Conservation (phyloP, 345 rosid genomes). For the Acer yangbiense region DNA sequence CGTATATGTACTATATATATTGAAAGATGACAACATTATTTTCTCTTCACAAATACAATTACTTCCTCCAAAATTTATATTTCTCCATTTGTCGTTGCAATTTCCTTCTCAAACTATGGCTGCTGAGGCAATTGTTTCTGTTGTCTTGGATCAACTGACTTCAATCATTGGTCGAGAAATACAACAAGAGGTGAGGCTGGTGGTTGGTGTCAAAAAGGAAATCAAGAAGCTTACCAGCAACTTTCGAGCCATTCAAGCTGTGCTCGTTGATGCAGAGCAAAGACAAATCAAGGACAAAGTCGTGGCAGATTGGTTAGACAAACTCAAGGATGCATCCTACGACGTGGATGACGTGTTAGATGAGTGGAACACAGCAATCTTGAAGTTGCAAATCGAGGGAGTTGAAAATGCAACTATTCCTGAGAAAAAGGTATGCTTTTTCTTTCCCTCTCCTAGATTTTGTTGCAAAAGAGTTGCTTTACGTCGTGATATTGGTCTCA, state of each 20-base stretch:
- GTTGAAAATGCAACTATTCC: not conserved
- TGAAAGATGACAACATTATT: not conserved
- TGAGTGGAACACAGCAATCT: slow-evolving; percentile 17
- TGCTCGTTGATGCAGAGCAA: slow-evolving; percentile 5
- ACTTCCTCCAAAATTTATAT: not conserved
- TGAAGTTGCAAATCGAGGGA: slow-evolving; percentile 2
- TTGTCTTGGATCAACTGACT: not conserved
- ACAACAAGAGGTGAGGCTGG: slow-evolving; percentile 2
- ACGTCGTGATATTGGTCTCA: slow-evolving; percentile 4
- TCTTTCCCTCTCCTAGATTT: not conserved
- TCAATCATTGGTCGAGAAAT: not conserved
- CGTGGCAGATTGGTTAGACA: slow-evolving; percentile 6
- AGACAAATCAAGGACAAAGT: not conserved
- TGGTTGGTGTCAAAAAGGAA: not conserved
- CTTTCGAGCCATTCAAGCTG: slow-evolving; percentile 4
- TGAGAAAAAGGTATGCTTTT: not conserved
- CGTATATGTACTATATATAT: not conserved
- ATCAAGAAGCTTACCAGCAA: not conserved
- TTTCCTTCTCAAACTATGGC: not conserved
- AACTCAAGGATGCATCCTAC: slow-evolving; percentile 3
- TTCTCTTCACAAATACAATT: not conserved
- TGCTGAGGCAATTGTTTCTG: not conserved
- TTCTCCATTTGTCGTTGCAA: not conserved
- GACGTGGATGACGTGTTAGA: slow-evolving; percentile 7
- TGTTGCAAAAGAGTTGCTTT: not conserved